Conservation (phyloP, 2,329 filamentous ascomycete genomes). For the Daldinia eschscholtzii region DNA sequence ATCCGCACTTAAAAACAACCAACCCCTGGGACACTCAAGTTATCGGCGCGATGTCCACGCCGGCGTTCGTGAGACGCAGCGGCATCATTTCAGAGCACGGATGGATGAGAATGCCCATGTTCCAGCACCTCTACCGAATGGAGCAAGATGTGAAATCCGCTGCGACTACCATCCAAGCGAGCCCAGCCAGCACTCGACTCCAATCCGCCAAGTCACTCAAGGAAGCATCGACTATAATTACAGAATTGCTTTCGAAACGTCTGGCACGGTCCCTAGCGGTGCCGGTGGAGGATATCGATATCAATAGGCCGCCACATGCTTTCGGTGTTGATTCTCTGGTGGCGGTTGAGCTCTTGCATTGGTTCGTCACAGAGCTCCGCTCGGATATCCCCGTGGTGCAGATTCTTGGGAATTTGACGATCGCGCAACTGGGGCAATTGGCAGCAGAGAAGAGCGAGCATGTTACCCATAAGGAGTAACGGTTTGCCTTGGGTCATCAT, state of each 20-base stretch:
- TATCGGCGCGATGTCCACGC: slow-evolving; percentile 24
- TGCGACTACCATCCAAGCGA: background rate
- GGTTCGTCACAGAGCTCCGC: slow-evolving; percentile 34
- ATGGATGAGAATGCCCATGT: slow-evolving; percentile 24
- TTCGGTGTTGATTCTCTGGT: slow-evolving; percentile 41
- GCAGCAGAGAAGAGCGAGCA: slow-evolving; percentile 4
- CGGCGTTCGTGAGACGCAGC: slow-evolving; percentile 19
- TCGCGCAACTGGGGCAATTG: slow-evolving; percentile 4
- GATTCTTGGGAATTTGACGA: slow-evolving; percentile 13
- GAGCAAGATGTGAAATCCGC: slow-evolving; percentile 6
- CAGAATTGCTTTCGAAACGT: slow-evolving; percentile 4
- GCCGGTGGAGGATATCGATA: slow-evolving; percentile 28
- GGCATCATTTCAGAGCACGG: slow-evolving; percentile 20
- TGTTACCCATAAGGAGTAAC: background rate
- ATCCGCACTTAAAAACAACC: background rate
- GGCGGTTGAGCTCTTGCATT: slow-evolving; percentile 35
- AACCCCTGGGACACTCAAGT: slow-evolving; percentile 20
- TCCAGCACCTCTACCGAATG: slow-evolving; percentile 26
- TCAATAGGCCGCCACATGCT: slow-evolving; percentile 12
- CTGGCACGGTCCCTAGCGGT: slow-evolving; percentile 24
- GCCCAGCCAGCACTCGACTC: background rate
- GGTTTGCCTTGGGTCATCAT: background rate
- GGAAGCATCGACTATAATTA: background rate
- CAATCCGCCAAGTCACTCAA: background rate
- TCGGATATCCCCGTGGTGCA: slow-evolving; percentile 34